A percentile compares a stretch with the other conserved stretches of the same genome.
These are phyloP conservation scores for Pulveroboletus sp. DNA, from an alignment of 768 basidiomycete species.

Conservation along the genomic window DNA sequence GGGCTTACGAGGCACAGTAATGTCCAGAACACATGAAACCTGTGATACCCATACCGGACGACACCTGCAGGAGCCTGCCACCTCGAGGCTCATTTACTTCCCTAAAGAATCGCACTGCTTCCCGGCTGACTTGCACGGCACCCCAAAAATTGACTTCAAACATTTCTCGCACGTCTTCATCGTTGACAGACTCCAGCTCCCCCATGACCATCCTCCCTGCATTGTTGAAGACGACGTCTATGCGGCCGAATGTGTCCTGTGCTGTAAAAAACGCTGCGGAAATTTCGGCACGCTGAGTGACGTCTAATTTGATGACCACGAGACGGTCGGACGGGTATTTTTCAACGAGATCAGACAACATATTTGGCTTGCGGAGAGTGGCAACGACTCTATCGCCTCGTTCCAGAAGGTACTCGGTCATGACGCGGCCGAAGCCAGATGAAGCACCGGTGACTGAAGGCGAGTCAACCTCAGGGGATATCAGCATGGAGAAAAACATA, in stretches of 20 bases:
- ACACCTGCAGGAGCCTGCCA: slow-evolving; percentile 33
- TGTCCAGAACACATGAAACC: slow-evolving; percentile 8
- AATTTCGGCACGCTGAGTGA: slow-evolving; percentile 25
- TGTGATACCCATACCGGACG: slow-evolving; percentile 25
- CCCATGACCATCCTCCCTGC: slow-evolving; percentile 26
- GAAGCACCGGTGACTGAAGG: slow-evolving; percentile 36
- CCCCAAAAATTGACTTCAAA: slow-evolving; percentile 39
- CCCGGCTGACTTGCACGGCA: slow-evolving; percentile 25
- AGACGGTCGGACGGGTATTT: slow-evolving; percentile 22
- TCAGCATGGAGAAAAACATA: background rate
- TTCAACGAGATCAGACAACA: slow-evolving; percentile 24
- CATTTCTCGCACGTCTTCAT: slow-evolving; percentile 28
- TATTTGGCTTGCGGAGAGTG: slow-evolving; percentile 38
- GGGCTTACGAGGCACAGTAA: slow-evolving; percentile 27
- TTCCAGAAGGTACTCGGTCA: slow-evolving; percentile 31
- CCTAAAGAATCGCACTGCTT: slow-evolving; percentile 33
- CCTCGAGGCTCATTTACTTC: slow-evolving; percentile 34
- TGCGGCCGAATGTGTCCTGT: slow-evolving; percentile 27
- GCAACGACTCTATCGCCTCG: slow-evolving; percentile 38
- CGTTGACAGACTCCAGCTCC: slow-evolving; percentile 34
- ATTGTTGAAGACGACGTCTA: slow-evolving; percentile 38
- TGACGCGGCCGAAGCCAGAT: slow-evolving; percentile 36
- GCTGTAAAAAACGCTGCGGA: slow-evolving; percentile 26
- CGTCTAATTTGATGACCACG: slow-evolving; percentile 30
- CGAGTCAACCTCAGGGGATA: background rate